phyloP scores from a whole-genome alignment of 495 filamentous ascomycete species.

The Penicillium maclennaniae region DNA sequence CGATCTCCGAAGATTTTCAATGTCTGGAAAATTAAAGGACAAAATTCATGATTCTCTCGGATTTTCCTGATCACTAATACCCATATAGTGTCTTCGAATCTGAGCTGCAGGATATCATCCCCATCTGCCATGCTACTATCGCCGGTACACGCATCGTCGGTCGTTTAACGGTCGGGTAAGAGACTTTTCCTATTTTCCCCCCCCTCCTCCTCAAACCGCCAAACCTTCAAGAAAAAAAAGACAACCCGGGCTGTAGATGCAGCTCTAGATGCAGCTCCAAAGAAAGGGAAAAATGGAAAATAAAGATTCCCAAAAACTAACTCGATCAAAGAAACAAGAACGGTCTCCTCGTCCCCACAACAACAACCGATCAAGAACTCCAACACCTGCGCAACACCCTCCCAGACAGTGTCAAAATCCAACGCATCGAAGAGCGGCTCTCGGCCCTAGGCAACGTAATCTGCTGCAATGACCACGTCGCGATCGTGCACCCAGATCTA shows the following conservation, averaged over 20 bases:
- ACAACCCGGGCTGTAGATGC: no score
- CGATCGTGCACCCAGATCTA: slow-evolving; percentile 92
- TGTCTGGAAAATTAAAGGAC: no score
- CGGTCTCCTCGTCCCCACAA: slow-evolving; percentile 91
- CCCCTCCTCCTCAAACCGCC: no score
- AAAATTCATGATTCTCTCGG: background rate
- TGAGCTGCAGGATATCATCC: slow-evolving; percentile 94
- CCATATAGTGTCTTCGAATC: slow-evolving; percentile 76
- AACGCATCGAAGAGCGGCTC: slow-evolving; percentile 93
- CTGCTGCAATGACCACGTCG: slow-evolving; percentile 93
- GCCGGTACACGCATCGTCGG: slow-evolving; percentile 94
- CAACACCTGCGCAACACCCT: slow-evolving; percentile 93
- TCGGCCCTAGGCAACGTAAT: slow-evolving; percentile 97
- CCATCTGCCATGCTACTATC: slow-evolving; percentile 96
- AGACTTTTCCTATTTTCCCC: slow-evolving; percentile 1
- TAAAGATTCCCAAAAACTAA: slow-evolving; percentile 2
- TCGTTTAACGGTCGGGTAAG: slow-evolving; percentile 88
- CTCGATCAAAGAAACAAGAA: slow-evolving; percentile 71
- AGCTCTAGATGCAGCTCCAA: no score
- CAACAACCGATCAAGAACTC: slow-evolving; percentile 95
- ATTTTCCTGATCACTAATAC: background rate
- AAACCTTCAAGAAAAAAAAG: background rate
- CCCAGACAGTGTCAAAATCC: slow-evolving; percentile 84
- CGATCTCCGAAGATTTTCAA: no score
- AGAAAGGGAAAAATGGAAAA: slow-evolving; percentile 4